Percentiles rank a stretch among this genome's conserved stretches.
phyloP scores from a whole-genome alignment of 192 early-diverging fungal species.

The Dimargaris cristalligena region DNA sequence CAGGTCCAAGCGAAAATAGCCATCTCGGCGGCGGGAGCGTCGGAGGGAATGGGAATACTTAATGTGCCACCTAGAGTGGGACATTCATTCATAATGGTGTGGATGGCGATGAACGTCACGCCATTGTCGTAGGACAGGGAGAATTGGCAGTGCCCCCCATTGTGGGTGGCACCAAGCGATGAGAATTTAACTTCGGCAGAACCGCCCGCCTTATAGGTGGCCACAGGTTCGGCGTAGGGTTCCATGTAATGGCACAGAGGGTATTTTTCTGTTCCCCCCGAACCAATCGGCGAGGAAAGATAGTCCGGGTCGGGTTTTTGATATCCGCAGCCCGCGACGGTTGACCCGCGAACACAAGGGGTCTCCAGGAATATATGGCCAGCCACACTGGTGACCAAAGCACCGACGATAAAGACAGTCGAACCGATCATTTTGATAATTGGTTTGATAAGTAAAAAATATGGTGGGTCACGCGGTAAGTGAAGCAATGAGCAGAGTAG shows the following conservation, averaged over 20 bases:
- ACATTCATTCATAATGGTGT: slow-evolving; percentile 15
- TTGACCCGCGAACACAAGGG: slow-evolving; percentile 5
- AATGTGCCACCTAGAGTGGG: slow-evolving; percentile 4
- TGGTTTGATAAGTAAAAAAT: too few species aligned
- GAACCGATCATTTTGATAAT: neutral
- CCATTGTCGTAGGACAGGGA: slow-evolving; percentile 28
- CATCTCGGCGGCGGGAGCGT: slow-evolving; percentile 20
- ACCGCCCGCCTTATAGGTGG: neutral
- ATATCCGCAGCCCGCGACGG: neutral
- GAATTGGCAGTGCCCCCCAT: slow-evolving; percentile 34
- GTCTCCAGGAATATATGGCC: neutral
- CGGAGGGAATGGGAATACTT: slow-evolving; percentile 21
- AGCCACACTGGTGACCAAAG: neutral
- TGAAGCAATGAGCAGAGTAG: too few species aligned
- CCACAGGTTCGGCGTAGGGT: neutral
- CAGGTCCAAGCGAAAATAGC: slow-evolving; percentile 30
- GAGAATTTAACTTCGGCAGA: neutral
- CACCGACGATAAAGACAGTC: neutral
- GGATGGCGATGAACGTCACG: slow-evolving; percentile 24
- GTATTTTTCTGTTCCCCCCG: neutral
- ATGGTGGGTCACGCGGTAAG: too few species aligned
- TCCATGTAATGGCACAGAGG: neutral
- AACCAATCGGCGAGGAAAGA: slow-evolving; percentile 18
- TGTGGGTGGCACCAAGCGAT: slow-evolving; percentile 12
- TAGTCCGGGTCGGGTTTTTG: neutral